phyloP scores from a whole-genome alignment of 2,329 filamentous ascomycete species.

The Trichoderma koningii region DNA sequence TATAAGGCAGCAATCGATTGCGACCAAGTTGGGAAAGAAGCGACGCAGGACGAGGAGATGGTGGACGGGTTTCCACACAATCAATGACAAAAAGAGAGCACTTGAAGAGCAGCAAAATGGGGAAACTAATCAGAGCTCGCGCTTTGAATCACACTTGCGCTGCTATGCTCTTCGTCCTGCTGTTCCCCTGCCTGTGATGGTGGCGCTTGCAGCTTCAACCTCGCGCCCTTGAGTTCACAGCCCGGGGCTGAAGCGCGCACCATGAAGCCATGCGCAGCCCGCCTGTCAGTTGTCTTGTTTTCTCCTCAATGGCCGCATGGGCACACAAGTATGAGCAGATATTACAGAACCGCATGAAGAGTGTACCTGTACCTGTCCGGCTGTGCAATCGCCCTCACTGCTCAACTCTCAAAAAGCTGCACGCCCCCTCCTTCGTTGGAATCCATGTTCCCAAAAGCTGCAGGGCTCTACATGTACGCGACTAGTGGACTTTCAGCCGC shows the following conservation, averaged over 20 bases:
- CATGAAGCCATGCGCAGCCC: background rate
- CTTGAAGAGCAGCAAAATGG: no score
- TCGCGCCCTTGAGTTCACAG: conserved; percentile 5
- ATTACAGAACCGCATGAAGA: background rate
- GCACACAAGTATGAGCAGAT: background rate
- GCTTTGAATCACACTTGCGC: background rate
- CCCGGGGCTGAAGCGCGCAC: conserved; percentile 18
- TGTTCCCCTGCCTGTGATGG: background rate
- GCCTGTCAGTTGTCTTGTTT: background rate
- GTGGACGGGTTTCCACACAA: background rate
- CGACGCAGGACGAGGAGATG: background rate
- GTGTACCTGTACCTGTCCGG: background rate
- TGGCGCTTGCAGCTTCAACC: conserved; percentile 6
- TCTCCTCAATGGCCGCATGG: background rate
- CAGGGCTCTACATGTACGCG: background rate
- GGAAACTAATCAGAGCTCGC: background rate
- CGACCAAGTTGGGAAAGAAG: background rate
- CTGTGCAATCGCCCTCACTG: background rate
- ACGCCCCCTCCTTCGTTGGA: conserved; percentile 19
- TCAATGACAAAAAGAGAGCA: background rate
- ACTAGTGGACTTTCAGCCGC: conserved; percentile 24
- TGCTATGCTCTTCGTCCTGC: conserved; percentile 2
- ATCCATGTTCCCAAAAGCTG: background rate
- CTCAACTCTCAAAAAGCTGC: background rate
- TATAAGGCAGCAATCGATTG: background rate